Percentiles rank a stretch among this genome's conserved stretches.
Evolutionary conservation across 2,329 filamentous ascomycete species (phyloP).

Genomic region (Mycocentrospora acerina): DNA sequence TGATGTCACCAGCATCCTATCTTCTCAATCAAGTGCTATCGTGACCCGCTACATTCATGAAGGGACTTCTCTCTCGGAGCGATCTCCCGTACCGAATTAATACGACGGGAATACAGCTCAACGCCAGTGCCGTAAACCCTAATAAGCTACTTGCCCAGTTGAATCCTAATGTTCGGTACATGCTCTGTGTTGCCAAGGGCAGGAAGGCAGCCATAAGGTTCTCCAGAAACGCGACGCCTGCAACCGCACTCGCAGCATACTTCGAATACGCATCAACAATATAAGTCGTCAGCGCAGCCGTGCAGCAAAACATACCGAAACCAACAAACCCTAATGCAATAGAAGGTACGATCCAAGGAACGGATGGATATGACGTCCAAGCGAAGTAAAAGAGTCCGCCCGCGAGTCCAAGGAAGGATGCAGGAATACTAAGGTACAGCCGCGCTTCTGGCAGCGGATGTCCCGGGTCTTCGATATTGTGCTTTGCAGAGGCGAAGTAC

Average conservation of each 20-base stretch:
- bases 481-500: slow-evolving; percentile 45
- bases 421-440: slow-evolving; percentile 47
- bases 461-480: slow-evolving; percentile 43
- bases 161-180: slow-evolving; percentile 53
- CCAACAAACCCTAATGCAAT: slow-evolving; percentile 52
- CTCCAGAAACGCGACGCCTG: slow-evolving; percentile 52
- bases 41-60: slow-evolving; percentile 39
- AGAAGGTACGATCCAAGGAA: slow-evolving; percentile 52
- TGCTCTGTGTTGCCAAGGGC: slow-evolving; percentile 49
- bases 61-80: slow-evolving; percentile 44
- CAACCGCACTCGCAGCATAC: slow-evolving; percentile 53
- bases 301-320: slow-evolving; percentile 52
- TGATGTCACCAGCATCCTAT: background rate
- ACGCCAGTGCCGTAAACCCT: slow-evolving; percentile 46
- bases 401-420: slow-evolving; percentile 48
- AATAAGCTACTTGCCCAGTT: slow-evolving; percentile 53
- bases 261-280: slow-evolving; percentile 53
- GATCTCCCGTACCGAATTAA: slow-evolving; percentile 46
- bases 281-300: slow-evolving; percentile 51
- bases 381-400: slow-evolving; percentile 56
- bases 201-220: slow-evolving; percentile 53
- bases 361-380: slow-evolving; percentile 48
- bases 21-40: slow-evolving; percentile 3
- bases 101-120: slow-evolving; percentile 50
- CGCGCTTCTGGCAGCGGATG: slow-evolving; percentile 49